Conservation (phyloP, 352 stramenopile species). For the Hyaloperonospora arabidopsidis region DNA sequence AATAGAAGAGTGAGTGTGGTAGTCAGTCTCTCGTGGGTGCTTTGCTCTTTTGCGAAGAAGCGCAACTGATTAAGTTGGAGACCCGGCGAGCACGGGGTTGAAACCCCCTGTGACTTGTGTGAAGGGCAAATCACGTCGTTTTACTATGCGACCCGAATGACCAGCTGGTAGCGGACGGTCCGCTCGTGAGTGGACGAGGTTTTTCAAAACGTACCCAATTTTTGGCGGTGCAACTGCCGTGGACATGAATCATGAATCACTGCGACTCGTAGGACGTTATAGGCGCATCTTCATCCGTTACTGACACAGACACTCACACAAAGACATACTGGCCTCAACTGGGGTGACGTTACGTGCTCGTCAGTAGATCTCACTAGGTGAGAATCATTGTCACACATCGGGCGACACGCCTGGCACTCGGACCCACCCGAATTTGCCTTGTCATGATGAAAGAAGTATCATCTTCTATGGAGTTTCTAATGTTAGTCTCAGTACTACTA, state of each 20-base stretch:
- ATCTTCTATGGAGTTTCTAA: too few relatives aligned
- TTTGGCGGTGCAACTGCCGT: constrained; percentile 1
- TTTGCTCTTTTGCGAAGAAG: constrained; percentile 29
- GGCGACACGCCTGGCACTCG: too few relatives aligned
- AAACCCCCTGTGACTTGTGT: constrained; percentile 24
- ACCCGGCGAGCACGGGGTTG: neutral
- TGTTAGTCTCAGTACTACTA: too few relatives aligned
- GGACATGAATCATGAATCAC: neutral
- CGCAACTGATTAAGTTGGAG: constrained; percentile 20
- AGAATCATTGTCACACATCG: too few relatives aligned
- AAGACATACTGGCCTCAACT: too few relatives aligned
- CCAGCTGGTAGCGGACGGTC: constrained; percentile 6
- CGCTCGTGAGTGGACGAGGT: constrained; percentile 17
- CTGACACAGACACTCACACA: neutral
- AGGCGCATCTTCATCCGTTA: neutral
- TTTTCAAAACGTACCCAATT: constrained; percentile 22
- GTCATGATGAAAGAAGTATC: too few relatives aligned
- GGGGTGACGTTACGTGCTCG: too few relatives aligned
- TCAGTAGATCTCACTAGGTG: too few relatives aligned
- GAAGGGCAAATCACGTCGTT: constrained; percentile 12
- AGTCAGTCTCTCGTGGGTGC: constrained; percentile 6
- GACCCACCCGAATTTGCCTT: too few relatives aligned
- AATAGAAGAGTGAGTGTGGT: neutral
- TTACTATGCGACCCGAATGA: constrained; percentile 6
- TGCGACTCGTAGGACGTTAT: neutral